Evolutionary conservation across 2,329 filamentous ascomycete genomes (phyloP).

Genomic region (Colletotrichum plurivorum): DNA sequence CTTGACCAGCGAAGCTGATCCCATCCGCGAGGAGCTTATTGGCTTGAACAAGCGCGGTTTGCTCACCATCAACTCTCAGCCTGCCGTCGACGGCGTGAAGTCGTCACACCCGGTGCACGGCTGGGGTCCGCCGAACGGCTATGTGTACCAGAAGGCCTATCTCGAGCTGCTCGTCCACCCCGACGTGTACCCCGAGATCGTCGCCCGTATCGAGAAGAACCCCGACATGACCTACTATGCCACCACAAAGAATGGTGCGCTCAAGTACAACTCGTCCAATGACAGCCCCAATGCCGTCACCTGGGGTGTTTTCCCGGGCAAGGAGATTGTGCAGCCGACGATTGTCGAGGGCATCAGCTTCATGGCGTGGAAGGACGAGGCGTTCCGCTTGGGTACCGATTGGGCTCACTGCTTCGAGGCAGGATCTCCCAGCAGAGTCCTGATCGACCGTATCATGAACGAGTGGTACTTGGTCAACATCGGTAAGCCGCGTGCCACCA

Average conservation of each 20-base stretch:
- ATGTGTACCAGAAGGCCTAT: constrained; percentile 98
- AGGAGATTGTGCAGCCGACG: constrained; percentile 99
- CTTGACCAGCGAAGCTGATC: constrained; percentile 85
- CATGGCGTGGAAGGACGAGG: constrained; percentile 98
- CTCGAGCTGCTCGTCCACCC: constrained; percentile 91
- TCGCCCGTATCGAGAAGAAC: constrained; percentile 82
- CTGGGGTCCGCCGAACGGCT: constrained; percentile 95
- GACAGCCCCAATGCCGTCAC: constrained; percentile 98
- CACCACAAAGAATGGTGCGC: constrained; percentile 84
- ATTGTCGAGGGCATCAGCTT: constrained; percentile 99
- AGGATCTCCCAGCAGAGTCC: constrained; percentile 79
- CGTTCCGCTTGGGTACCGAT: constrained; percentile 90
- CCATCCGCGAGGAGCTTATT: constrained; percentile 83
- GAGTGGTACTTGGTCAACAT: constrained; percentile 97
- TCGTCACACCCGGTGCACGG: constrained; percentile 90
- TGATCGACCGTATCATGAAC: constrained; percentile 88
- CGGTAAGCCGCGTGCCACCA: constrained; percentile 68
- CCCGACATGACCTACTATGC: constrained; percentile 94
- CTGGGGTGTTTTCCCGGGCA: constrained; percentile 98
- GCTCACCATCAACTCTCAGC: constrained; percentile 97
- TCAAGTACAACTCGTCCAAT: constrained; percentile 84
- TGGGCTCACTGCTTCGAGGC: constrained; percentile 94
- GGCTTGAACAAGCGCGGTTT: constrained; percentile 88
- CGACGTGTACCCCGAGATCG: constrained; percentile 81
- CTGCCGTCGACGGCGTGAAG: constrained; percentile 90